Evolutionary conservation across 2,329 filamentous ascomycete genomes (phyloP).

Genomic region (Trichoderma arundinaceum): DNA sequence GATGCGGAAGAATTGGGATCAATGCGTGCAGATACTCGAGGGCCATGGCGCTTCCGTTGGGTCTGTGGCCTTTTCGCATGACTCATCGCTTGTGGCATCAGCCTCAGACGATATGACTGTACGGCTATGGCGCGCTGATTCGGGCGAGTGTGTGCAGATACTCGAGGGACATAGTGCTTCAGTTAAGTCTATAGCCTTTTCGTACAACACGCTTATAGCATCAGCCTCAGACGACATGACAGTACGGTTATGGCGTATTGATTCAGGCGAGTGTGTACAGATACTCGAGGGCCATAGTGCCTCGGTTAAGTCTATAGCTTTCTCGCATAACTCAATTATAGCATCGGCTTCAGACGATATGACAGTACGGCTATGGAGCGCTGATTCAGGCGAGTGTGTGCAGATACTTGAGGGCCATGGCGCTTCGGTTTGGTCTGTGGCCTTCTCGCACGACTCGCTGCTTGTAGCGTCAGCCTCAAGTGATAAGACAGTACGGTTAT

Average conservation of each 20-base stretch:
- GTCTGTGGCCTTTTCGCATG: slow-evolving; percentile 16
- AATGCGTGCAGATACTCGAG: background rate
- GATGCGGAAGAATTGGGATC: background rate
- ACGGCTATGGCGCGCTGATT: slow-evolving; percentile 1
- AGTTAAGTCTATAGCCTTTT: background rate
- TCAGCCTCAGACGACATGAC: background rate
- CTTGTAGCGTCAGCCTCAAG: background rate
- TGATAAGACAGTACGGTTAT: slow-evolving; percentile 1
- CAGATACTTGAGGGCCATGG: slow-evolving; percentile 8
- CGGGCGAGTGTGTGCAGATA: background rate
- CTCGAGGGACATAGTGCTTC: background rate
- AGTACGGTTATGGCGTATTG: background rate
- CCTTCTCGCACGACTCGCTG: slow-evolving; percentile 9
- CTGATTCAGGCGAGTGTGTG: background rate
- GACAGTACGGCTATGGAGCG: too few relatives aligned
- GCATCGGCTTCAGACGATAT: too few relatives aligned
- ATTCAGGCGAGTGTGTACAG: too few relatives aligned
- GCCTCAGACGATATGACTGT: background rate
- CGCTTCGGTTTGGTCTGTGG: background rate
- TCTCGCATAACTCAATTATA: too few relatives aligned
- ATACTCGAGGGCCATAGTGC: too few relatives aligned
- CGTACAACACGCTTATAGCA: background rate
- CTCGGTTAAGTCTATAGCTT: too few relatives aligned
- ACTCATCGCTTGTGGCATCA: slow-evolving; percentile 9
- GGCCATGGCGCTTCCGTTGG: background rate